Evolutionary conservation across 208 protist species (phyloP), one percentile per base, ranked within the genome.

Genomic region (Strigomonas galati): DNA sequence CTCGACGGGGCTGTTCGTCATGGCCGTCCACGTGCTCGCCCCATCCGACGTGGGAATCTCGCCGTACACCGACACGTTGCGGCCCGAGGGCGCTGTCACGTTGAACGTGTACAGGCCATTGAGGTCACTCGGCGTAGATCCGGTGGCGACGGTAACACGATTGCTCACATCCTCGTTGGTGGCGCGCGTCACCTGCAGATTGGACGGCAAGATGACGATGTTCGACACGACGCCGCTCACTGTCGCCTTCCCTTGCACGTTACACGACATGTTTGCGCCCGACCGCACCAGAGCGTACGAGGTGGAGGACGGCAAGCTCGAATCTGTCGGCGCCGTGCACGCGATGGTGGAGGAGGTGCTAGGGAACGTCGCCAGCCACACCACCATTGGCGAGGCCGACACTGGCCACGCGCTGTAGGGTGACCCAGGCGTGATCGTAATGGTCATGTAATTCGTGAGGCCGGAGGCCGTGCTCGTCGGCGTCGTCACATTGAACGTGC

Each of bases 41-140:
- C 19, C 65, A 21, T 4, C 52, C 21, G 28, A 64, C 23, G 15
- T 57, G 12, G 28, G 54, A 24, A 91, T 78, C 23, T 69, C 62
- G 35, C 81, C 89, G 6, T 64, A 43, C 27, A 94, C 76, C 17
- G 69, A 51, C 35, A 85, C 9, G 28, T 46, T 46, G 46, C 63
- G 71, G 4, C 55, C 66, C 26, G 61, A 56, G 9, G 26, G 32
- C 28, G 81, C 64, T 12, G 27, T 48, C 31, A 94, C 48, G 52
- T 66, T 56, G 59, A 92, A 86, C 15, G 48, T 40, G 71, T 92
- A 94, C 17, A 67, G 64, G 30, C 89, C 89, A 53, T 83, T 81
- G 49, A 83, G 52, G 51, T 70, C 74, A 10, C 61, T 30, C 64
- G 89, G 85, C 64, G 83, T 89, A 35, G 31, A 15, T 40, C 82